Base-by-base conservation (phyloP, 495 filamentous ascomycete genomes). In the Hyaloscypha variabilis region DNA sequence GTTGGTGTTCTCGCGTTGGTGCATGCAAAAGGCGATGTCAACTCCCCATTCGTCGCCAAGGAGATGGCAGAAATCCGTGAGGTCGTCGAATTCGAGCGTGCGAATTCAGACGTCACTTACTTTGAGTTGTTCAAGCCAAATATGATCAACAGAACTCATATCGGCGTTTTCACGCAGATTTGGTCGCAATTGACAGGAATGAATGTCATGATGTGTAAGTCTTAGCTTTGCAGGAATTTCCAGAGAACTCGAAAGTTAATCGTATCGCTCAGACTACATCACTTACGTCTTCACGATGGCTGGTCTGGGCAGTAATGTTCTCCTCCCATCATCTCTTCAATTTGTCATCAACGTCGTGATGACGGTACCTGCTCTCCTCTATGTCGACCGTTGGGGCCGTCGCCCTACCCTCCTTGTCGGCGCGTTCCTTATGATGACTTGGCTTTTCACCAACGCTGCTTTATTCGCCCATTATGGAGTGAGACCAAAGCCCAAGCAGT, bases 131-230 rank as follows among this genome's bases (percentile, higher is more conserved):
- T 95, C 74, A 84, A 81, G 58, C 85, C 87, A 0, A 75, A 81
- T 49, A 93, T 93, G 89, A 78, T 92, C 72, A 91, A 91, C 76
- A 85, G 89, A 14, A 91, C 89, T 30, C 80, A 85, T 60, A 86
- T 92, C 68, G 90, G 91, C 58, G 69, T 94, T 52, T 92, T 92
- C 69, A 90, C 87, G 0, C 91, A 94, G 73, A 90, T 95, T 72
- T 94, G 91, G 91, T 88, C 87, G 29, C 91, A 95, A 71, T 78
- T 94, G 23, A 91, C 90, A 0, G 91, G 91, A 17, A 92, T 92
- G 88, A 94, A 93, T 72, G 90, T 92, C 14, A 93, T 93, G 90
- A 92, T 92, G 85, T 85, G 86, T 69, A 81, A 77, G 54, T 76
- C 73, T 46, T 17, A 3, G 19, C 4, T 3, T 14, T 3, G 3